phyloP scores from a whole-genome alignment of 2,329 filamentous ascomycete genomes.

The Fusarium cicatricum region DNA sequence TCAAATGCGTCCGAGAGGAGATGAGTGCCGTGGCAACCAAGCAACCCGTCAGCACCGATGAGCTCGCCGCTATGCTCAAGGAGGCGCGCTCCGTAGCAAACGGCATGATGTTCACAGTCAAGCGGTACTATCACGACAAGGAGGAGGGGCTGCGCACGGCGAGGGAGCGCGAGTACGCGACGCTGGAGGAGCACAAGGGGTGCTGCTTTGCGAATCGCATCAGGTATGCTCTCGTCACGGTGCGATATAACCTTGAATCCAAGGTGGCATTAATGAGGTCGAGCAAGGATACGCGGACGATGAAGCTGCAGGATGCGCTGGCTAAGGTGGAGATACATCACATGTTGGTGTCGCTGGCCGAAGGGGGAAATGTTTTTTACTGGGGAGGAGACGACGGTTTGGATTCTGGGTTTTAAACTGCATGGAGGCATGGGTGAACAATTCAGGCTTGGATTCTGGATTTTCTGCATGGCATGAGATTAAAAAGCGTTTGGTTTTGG shows the following conservation, averaged over 20 bases:
- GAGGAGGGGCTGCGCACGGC: conserved; percentile 16
- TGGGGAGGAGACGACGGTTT: neutral
- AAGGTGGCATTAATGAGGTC: neutral
- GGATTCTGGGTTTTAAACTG: neutral
- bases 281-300: neutral
- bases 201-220: neutral
- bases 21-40: conserved; percentile 3
- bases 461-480: neutral
- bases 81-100: neutral
- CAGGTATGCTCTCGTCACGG: neutral
- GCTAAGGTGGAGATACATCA: conserved; percentile 15
- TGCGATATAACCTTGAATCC: neutral
- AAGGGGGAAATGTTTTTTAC: neutral
- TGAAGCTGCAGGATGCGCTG: conserved; percentile 9
- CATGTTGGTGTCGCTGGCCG: neutral
- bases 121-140: conserved; percentile 10
- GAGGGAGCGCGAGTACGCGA: conserved; percentile 4
- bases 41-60: neutral
- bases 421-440: too few species aligned
- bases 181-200: neutral
- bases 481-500: neutral
- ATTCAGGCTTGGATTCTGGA: too few species aligned
- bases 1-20: neutral
- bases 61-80: neutral
- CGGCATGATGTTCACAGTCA: neutral